These are phyloP conservation scores for Tagetes erecta DNA, from an alignment of 129 eudicot genomes.

Conservation along the genomic window DNA sequence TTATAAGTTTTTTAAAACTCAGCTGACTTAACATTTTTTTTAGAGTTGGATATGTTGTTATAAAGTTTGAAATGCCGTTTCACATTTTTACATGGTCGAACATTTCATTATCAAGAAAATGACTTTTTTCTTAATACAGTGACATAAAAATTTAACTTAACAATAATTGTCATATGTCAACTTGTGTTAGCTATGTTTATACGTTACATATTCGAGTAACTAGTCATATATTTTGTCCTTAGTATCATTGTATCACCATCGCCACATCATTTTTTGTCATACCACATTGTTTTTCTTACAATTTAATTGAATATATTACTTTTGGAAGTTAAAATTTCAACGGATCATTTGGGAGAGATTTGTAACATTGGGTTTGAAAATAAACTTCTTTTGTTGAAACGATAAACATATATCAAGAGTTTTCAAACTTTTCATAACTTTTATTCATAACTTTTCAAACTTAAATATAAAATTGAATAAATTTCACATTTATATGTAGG, in stretches of 20 bases:
- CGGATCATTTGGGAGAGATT: too few species aligned
- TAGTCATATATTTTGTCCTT: neutral
- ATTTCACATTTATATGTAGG: too few species aligned
- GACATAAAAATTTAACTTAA: neutral
- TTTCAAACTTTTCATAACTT: too few species aligned
- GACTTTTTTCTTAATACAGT: neutral
- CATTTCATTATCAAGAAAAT: neutral
- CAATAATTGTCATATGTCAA: neutral
- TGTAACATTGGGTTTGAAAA: too few species aligned
- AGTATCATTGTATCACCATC: neutral
- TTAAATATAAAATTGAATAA: too few species aligned
- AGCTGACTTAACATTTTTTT: neutral
- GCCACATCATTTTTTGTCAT: constrained; percentile 4
- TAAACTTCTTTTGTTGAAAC: too few species aligned
- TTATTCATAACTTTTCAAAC: too few species aligned
- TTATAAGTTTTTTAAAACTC: too few species aligned
- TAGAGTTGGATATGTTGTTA: neutral
- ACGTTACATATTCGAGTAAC: neutral
- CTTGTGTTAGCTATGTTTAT: constrained; percentile 5
- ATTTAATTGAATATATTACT: neutral
- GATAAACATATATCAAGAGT: too few species aligned
- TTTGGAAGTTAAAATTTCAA: too few species aligned
- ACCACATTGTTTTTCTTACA: neutral
- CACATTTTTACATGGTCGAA: neutral
- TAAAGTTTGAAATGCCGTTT: neutral